Conservation (phyloP, 2,329 filamentous ascomycete species). For the Epichloe hybrida region DNA sequence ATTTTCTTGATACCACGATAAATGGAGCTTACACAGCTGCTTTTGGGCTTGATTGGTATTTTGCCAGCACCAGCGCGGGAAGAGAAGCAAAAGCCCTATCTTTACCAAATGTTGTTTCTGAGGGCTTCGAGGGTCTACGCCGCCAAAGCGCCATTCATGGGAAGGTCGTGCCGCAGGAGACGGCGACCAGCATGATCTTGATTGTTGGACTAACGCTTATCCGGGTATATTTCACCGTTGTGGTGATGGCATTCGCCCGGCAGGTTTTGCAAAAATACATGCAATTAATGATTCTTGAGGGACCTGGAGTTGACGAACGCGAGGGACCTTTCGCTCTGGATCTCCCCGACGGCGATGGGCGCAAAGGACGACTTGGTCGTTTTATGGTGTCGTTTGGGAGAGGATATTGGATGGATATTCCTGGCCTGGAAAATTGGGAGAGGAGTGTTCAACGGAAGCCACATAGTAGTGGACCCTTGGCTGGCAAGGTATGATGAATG, state of each 20-base stretch:
- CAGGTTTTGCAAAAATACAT: constrained; percentile 58
- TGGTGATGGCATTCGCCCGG: constrained; percentile 73
- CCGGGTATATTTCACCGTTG: constrained; percentile 68
- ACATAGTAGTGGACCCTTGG: constrained; percentile 21
- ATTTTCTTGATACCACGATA: constrained; percentile 67
- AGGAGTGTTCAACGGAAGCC: constrained; percentile 45
- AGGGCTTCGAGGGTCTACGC: constrained; percentile 21
- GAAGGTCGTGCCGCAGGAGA: constrained; percentile 38
- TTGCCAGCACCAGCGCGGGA: constrained; percentile 43
- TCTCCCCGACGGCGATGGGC: constrained; percentile 63
- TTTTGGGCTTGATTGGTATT: constrained; percentile 79
- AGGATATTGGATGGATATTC: constrained; percentile 68
- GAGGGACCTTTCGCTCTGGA: constrained; percentile 56
- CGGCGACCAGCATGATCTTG: constrained; percentile 61
- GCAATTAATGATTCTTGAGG: constrained; percentile 34
- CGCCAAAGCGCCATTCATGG: constrained; percentile 21
- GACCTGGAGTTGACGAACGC: constrained; percentile 30
- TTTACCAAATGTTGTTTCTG: constrained; percentile 15
- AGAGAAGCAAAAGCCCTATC: constrained; percentile 10
- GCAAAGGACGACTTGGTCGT: constrained; percentile 66
- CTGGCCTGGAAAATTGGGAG: constrained; percentile 56
- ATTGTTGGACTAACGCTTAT: constrained; percentile 62
- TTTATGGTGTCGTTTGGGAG: constrained; percentile 61
- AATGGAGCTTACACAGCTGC: constrained; percentile 71
- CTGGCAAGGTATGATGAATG: constrained; percentile 18